A percentile compares a stretch with the other conserved stretches of the same genome.
Evolutionary conservation across 805 yeast genomes (phyloP).

Genomic region (Candida verbasci): DNA sequence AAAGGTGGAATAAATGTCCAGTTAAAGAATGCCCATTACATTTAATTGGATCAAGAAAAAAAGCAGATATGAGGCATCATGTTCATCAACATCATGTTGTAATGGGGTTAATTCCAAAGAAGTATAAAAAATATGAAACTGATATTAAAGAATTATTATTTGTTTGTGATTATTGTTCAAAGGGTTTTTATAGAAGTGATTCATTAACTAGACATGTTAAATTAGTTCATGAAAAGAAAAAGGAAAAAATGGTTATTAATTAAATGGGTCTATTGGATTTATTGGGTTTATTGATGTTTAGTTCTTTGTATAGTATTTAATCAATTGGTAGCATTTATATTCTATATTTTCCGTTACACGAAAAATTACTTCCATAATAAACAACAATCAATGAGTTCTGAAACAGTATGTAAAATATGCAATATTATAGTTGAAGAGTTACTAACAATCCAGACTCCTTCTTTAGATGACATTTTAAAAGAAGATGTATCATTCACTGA

Average conservation of each 20-base stretch:
- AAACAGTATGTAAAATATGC: conserved; percentile 1
- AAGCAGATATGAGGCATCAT: conserved; percentile 26
- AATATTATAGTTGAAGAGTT: neutral
- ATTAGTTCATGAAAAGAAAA: conserved; percentile 40
- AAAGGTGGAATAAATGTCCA: conserved; percentile 19
- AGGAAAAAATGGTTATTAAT: neutral
- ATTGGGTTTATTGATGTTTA: too few species aligned
- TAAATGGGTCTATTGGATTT: neutral
- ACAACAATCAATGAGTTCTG: conserved; percentile 7
- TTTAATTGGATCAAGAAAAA: conserved; percentile 25
- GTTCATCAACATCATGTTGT: conserved; percentile 20
- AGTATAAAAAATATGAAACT: conserved; percentile 3
- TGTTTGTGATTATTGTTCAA: conserved; percentile 35
- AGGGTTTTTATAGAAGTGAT: conserved; percentile 48
- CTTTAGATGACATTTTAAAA: conserved; percentile 9
- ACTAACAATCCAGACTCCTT: conserved; percentile 10
- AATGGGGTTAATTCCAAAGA: conserved; percentile 7
- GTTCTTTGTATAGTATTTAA: too few species aligned
- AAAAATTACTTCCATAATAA: conserved; percentile 7
- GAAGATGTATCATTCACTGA: conserved; percentile 1
- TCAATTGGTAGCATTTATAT: too few species aligned
- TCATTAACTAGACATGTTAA: conserved; percentile 49
- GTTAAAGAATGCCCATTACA: conserved; percentile 25
- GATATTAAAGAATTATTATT: conserved; percentile 12
- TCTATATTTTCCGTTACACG: conserved; percentile 1